A percentile compares a stretch with the other conserved stretches of the same genome.
Evolutionary conservation across 2,329 filamentous ascomycete species (phyloP).

Genomic region (Onygena corvina): DNA sequence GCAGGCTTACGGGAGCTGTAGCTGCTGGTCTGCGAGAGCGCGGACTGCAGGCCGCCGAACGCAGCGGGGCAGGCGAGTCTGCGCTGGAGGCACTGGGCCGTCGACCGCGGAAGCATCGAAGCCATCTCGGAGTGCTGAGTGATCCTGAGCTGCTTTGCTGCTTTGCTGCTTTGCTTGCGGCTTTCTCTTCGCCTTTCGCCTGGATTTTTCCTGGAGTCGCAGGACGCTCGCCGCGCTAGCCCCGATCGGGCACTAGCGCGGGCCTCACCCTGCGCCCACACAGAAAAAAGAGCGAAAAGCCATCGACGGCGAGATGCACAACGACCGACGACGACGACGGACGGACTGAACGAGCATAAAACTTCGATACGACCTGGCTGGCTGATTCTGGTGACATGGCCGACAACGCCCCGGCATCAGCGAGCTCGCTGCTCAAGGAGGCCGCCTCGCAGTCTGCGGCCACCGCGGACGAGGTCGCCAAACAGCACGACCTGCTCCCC

Average conservation of each 20-base stretch:
- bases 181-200: background rate
- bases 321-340: conserved; percentile 7
- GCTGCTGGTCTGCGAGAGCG: background rate
- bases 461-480: conserved; percentile 45
- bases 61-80: background rate
- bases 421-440: conserved; percentile 40
- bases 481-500: conserved; percentile 69
- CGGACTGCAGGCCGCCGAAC: background rate
- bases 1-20: background rate
- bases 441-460: conserved; percentile 35
- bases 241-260: conserved; percentile 8
- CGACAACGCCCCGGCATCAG: conserved; percentile 38
- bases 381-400: conserved; percentile 34
- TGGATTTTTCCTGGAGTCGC: background rate
- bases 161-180: background rate
- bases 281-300: conserved; percentile 7
- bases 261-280: background rate
- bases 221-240: conserved; percentile 6
- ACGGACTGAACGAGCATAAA: background rate
- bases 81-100: conserved; percentile 1
- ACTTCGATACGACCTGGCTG: background rate
- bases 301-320: background rate
- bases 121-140: background rate
- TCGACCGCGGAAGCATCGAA: conserved; percentile 1
- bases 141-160: background rate